Evolutionary conservation across 139 green algal genomes (phyloP), one percentile per base, ranked within the genome.

Genomic region (Tetraselmis chui): DNA sequence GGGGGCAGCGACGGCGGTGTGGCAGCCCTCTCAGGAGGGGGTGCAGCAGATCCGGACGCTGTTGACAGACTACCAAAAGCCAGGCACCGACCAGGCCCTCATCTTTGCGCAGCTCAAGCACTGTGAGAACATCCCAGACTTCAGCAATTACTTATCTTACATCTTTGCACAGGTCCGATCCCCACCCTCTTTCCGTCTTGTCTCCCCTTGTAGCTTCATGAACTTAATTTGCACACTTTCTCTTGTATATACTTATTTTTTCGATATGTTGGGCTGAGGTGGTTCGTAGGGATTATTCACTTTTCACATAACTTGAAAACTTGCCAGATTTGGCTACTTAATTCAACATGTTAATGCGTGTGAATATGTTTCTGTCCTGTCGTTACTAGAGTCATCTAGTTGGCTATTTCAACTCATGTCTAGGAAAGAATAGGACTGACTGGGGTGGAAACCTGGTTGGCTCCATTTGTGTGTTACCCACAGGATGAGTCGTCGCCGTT

Each of bases 91-190:
- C 81, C 95, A 98, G 75, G 83, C 75, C 1, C 86, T 97, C 94
- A 94, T 98, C 29, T 87, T 96, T 28, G 81, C 92, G 24, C 90
- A 97, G 79, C 88, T 99, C 2, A 87, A 98, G 28, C 81, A 90
- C 31, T 97, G 89, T 82, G 89, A 81, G 29, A 75, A 82, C 22
- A 90, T 92, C 30, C 93, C 95, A 0, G 96, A 99, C 83, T 99
- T 98, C 88, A 95, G 95, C 85, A 97, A 96, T 81, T 99, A 99
- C 85, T 85, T 99, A 0, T 91, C 95, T 0, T 96, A 90, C 83
- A 93, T 99, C 26, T 92, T 99, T 29, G 89, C 90, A 28, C n/a
- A 67, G 29, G 45, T 67, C 11, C 45, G n/a, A n/a, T n/a, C n/a
- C n/a, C n/a, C n/a, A n/a, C n/a, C n/a, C n/a, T n/a, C n/a, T n/a